These are phyloP conservation scores for Diaporthe citriasiana DNA, from an alignment of 2,329 filamentous ascomycete genomes.

Conservation along the genomic window DNA sequence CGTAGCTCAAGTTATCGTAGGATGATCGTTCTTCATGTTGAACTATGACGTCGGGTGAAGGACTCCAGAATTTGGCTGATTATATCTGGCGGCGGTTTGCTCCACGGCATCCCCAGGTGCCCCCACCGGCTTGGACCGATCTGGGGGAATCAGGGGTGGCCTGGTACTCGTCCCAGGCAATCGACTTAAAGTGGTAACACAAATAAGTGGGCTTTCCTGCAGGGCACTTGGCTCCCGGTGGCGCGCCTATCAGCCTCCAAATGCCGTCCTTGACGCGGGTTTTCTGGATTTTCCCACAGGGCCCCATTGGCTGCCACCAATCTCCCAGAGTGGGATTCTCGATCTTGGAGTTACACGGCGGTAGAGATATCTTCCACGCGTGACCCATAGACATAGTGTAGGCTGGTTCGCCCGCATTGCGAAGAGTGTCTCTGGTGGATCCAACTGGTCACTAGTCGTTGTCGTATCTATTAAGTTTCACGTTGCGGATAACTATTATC, in stretches of 20 bases:
- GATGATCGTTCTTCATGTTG: background rate
- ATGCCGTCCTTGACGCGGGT: conserved; percentile 24
- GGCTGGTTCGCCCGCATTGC: background rate
- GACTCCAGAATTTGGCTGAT: background rate
- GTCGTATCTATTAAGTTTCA: conserved; percentile 6
- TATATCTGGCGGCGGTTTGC: background rate
- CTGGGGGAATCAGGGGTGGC: conserved; percentile 29
- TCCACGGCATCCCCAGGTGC: background rate
- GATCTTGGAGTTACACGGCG: conserved; percentile 16
- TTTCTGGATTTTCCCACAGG: conserved; percentile 27
- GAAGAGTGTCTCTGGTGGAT: conserved; percentile 7
- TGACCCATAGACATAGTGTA: background rate
- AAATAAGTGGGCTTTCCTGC: conserved; percentile 1
- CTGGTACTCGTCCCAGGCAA: background rate
- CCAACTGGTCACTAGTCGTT: conserved; percentile 19
- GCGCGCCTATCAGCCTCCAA: conserved; percentile 25
- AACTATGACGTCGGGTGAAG: background rate
- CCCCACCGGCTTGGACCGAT: conserved; percentile 28
- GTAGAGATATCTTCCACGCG: conserved; percentile 34
- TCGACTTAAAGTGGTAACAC: conserved; percentile 30
- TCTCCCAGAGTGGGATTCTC: conserved; percentile 3
- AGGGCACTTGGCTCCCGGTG: conserved; percentile 19
- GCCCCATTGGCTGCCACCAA: conserved; percentile 3
- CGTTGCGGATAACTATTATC: background rate
- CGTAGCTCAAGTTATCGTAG: background rate